Evolutionary conservation across 2,329 filamentous ascomycete genomes (phyloP), one percentile per base, ranked within the genome.

Genomic region (Fusarium pininemorale): DNA sequence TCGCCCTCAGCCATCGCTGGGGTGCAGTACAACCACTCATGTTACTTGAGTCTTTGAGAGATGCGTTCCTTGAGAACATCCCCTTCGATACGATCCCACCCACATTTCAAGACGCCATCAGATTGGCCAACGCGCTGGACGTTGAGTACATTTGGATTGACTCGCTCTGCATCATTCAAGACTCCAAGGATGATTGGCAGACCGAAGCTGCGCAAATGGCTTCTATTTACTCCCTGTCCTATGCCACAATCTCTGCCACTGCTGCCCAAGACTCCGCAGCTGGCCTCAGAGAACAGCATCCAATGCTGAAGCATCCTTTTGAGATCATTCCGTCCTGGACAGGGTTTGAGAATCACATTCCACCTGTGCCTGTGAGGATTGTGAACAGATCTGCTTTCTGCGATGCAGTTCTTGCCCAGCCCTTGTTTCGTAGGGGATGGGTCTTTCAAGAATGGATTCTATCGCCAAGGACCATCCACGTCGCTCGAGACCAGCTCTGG

Each of bases 371-470:
- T 22, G 15, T 74, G 18, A 71, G 72, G 32, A 63, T 74, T 13
- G 60, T 75, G n/a, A 56, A 73, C 18, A 62, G 48, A 39, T 38
- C 35, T 11, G 56, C 59, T 16, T 74, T 75, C 38, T 75, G 68
- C n/a, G 60, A 75, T 4, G 60, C 69, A 15, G 69, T 74, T 28
- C 50, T 74, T 24, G 55, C 72, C 7, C 70, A 63, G 32, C 72
- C 72, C 9, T 30, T 74, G 16, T 74, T 74, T 22, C 56, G 69
- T 20, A 61, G 72, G 28, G 72, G 72, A 39, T 74, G 72, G 72
- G 66, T 74, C 18, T 74, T 66, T 15, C 72, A 74, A 38, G 72
- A 74, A 39, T 74, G 69, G 72, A 72, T 74, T 44, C 65, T 74
- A 11, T 73, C 72, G 3, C 44, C 54, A 28, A 72, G 50, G 13